These are phyloP conservation scores for Durio zibethinus DNA, from an alignment of 345 rosid genomes.

Conservation along the genomic window DNA sequence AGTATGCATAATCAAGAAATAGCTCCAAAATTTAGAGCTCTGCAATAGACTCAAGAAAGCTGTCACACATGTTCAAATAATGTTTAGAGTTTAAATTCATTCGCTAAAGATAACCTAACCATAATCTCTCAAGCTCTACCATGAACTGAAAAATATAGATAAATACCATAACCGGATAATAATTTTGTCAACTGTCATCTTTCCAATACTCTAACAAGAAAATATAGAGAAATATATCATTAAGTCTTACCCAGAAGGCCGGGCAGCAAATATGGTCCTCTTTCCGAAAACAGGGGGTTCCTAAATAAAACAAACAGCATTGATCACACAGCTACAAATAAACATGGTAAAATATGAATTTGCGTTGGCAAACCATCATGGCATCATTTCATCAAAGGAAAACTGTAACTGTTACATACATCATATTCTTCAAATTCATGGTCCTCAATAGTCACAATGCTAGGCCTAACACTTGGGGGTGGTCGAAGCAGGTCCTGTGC, in stretches of 20 bases:
- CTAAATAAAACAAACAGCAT: conserved; percentile 42
- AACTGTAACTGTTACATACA: conserved; percentile 29
- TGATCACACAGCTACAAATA: conserved; percentile 17
- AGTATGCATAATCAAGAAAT: background rate
- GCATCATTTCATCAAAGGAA: background rate
- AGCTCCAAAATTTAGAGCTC: background rate
- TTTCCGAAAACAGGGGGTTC: conserved; percentile 94
- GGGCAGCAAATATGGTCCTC: conserved; percentile 58
- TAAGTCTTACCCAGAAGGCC: conserved; percentile 57
- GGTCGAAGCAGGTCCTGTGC: conserved; percentile 89
- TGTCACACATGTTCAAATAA: background rate
- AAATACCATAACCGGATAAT: background rate
- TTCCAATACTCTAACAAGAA: background rate
- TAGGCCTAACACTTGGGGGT: conserved; percentile 56
- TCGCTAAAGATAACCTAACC: background rate
- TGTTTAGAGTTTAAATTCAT: background rate
- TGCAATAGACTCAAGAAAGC: background rate
- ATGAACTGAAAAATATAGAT: background rate
- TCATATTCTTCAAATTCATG: conserved; percentile 89
- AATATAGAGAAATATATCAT: background rate
- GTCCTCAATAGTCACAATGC: conserved; percentile 59
- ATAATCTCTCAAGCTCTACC: background rate
- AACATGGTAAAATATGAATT: background rate
- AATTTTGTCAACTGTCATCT: background rate
- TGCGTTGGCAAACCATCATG: background rate